Evolutionary conservation across 2,329 filamentous ascomycete species (phyloP), one percentile per base, ranked within the genome.

Genomic region (Botryotinia globosa): DNA sequence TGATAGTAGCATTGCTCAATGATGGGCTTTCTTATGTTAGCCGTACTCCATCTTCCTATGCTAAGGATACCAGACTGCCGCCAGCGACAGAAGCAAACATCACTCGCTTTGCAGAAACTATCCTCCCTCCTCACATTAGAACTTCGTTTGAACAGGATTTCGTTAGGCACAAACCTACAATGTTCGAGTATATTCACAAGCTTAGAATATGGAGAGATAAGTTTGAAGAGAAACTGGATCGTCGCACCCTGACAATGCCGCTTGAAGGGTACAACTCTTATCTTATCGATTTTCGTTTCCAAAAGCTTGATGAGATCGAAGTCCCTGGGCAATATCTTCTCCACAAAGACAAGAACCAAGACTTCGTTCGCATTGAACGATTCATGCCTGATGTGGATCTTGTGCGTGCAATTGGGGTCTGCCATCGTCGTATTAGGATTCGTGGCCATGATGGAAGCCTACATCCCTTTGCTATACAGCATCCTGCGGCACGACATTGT

Each of bases 141-240:
- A 95, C 94, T 80, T 94, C 94, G 0, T 99, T 99, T 77, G 96
- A 99, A 82, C 91, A 90, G n/a, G 96, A 99, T 83, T 99, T 99
- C 82, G 96, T 99, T 22, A 86, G 89, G 72, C 92, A 94, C 80
- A 98, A 97, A 82, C 97, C 96, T 4, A 98, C 94, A 1, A 98
- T 99, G 94, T 92, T 92, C 80, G 94, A 98, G 81, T 99, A 99
- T 84, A 98, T 99, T 75, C 94, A 97, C 82, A 98, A 98, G 82
- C 86, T 99, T 69, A 92, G 96, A 63, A 92, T 91, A 77, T 99
- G 96, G 96, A 90, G 97, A 70, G 96, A 98, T 83, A 96, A 97
- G 81, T 98, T 99, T 78, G 96, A 98, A 81, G 94, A 98, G 84
- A 97, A 97, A 82, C 89, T 99, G 66, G 96, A 99, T 81, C 91